These are phyloP conservation scores for Aurantiochytrium sp. DNA, from an alignment of 108 stramenopile species.

Conservation along the genomic window DNA sequence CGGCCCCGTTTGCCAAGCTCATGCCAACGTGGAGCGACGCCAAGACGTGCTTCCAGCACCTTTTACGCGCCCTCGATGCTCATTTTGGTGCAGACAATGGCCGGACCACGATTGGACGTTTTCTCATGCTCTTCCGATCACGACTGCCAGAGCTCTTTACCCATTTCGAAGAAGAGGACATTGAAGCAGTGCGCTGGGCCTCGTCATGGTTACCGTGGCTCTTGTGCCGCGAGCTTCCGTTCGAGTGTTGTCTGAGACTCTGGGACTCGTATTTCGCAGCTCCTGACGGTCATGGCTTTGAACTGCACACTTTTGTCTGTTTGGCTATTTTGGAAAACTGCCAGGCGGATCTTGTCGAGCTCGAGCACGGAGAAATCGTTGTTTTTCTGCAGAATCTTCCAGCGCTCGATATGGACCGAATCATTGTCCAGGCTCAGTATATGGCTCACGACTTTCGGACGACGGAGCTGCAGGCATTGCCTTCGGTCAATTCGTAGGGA, in stretches of 20 bases:
- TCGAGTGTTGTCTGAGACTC: background rate
- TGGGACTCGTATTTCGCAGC: constrained; percentile 11
- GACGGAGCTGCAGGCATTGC: background rate
- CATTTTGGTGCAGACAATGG: background rate
- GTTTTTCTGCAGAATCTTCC: background rate
- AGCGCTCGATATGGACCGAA: background rate
- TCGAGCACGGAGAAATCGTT: background rate
- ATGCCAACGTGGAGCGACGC: background rate
- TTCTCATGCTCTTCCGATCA: background rate
- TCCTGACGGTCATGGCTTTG: constrained; percentile 1
- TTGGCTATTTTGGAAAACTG: constrained; percentile 7
- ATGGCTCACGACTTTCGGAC: constrained; percentile 2
- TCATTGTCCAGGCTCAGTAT: constrained; percentile 2
- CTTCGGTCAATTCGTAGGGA: too few relatives aligned
- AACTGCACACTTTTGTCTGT: constrained; percentile 10
- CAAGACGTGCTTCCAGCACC: background rate
- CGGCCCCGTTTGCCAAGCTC: background rate
- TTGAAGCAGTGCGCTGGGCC: background rate
- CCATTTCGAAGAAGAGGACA: constrained; percentile 6
- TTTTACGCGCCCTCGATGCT: background rate
- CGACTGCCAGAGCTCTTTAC: background rate
- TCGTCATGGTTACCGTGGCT: background rate
- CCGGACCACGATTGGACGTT: background rate
- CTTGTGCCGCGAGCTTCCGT: background rate
- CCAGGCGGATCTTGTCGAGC: background rate